Base-by-base conservation (phyloP, 2,329 filamentous ascomycete species). In the Ceratocystis huliohia region DNA sequence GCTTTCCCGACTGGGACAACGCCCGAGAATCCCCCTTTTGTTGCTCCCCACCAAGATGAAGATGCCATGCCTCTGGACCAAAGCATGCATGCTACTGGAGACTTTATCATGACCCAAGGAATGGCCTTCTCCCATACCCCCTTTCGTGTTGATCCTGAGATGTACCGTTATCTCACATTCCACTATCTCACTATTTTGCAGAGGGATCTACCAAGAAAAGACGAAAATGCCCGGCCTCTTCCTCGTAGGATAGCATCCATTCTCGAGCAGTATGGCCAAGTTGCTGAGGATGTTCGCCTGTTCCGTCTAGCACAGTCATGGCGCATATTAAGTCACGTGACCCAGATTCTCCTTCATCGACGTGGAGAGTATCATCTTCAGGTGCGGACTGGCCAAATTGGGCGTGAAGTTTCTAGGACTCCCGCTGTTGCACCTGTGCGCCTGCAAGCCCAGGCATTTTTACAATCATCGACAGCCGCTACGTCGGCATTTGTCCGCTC, bases 221-320 rank as follows among this genome's bases (percentile, higher is more conserved):
- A 17, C 20, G 61, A 56, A 73, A 75, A 20, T 75, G 71, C 0
- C 73, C 71, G 0, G n/a, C 68, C 77, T 0, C 73, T 85, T 17
- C 75, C 78, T 3, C 75, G 80, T 8, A 75, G 82, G n/a, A 75
- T 86, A 1, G 72, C 73, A 0, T 68, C 70, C 1, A 83, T 85
- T 7, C 75, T 86, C 68, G 81, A 85, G 68, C 75, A 79, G 45
- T 87, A 82, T 70, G 84, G 83, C 2, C 75, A 74, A 28, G 80
- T 81, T n/a, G 82, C 84, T 1, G 83, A 86, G 69, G 75, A 74
- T 2, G 79, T 81, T 22, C 80, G 79, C 41, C 76, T 83, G 61
- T 87, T 82, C 71, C 79, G 84, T 0, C 76, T 87, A 0, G 82
- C 84, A 4, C 84, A 87, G 71, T 85, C 83, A 0, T 87, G 84